Evolutionary conservation across 495 filamentous ascomycete genomes (phyloP).

Genomic region (Penicillium cataractarum): DNA sequence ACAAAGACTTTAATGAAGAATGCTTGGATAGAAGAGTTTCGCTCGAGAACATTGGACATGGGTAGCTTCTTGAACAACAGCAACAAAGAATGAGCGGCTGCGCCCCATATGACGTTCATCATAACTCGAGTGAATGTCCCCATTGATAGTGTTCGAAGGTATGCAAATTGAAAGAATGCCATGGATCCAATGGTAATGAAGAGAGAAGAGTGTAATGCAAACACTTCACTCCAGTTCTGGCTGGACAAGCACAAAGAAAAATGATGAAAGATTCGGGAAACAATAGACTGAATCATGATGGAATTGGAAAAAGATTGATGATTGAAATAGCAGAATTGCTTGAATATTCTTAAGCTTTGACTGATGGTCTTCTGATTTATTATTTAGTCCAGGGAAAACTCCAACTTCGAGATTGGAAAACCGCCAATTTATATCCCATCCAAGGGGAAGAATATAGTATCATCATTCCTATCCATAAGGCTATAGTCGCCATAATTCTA

Average conservation of each 20-base stretch:
- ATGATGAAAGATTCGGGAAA: neutral
- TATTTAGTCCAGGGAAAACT: neutral
- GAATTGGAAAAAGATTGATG: neutral
- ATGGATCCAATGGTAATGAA: neutral
- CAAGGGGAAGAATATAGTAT: neutral
- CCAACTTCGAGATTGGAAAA: neutral
- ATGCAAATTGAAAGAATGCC: neutral
- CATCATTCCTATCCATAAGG: neutral
- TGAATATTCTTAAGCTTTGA: neutral
- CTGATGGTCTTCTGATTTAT: neutral
- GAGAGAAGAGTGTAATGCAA: neutral
- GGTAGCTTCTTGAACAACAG: neutral
- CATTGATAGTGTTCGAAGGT: neutral
- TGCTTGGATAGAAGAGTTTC: neutral
- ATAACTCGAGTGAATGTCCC: neutral
- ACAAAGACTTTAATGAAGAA: neutral
- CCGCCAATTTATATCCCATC: neutral
- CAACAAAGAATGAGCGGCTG: neutral
- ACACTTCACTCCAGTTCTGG: neutral
- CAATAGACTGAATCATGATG: neutral
- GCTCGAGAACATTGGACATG: neutral
- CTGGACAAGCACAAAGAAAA: neutral
- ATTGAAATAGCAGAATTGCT: neutral
- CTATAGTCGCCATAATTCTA: neutral
- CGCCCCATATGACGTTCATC: neutral